Evolutionary conservation across 1,139 yeast genomes (phyloP), one percentile per base, ranked within the genome.

Genomic region (Magnusiomyces clavatus): DNA sequence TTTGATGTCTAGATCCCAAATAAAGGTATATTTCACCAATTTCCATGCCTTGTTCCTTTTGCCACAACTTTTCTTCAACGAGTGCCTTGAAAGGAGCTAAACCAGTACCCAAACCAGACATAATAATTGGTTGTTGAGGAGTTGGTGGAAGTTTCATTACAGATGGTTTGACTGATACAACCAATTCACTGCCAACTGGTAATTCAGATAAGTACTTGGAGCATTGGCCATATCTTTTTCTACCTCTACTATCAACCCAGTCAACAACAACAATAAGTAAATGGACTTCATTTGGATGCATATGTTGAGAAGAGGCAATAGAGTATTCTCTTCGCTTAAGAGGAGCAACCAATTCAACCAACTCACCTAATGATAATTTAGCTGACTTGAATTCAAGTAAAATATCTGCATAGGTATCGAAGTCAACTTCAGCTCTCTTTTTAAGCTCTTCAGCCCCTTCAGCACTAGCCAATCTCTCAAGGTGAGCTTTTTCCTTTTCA

Each of bases 31-130:
- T 81, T 49, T 86, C 94, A 51, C 98, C 98, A 67, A 92, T 87
- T 61, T 83, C 86, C 70, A 78, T 69, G 48, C 97, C 97, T 68
- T 88, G 95, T 61, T 84, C 78, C 68, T 83, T 77, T 74, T 92
- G 97, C 90, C 95, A 88, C 63, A 86, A 80, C 75, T 89, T 90
- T 72, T 92, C 97, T 71, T 92, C 97, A 56, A 90, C 79, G 65
- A 92, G 89, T 0, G 97, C 98, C 76, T 92, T 90, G 81, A 92
- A 92, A 54, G 98, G 98, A 20, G 98, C 98, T 63, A 92, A 78
- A 58, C 98, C 98, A 53, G 98, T 92, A 71, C 98, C 98, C 60
- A 92, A 77, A 63, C 98, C 98, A 59, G 96, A 84, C 97, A 92
- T 90, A 57, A 92, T 83, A 62, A 92, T 85, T 35, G 98, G 97